Evolutionary conservation across 225 moss, liverwort and hornwort species (phyloP).

Genomic region (Asterella californica): DNA sequence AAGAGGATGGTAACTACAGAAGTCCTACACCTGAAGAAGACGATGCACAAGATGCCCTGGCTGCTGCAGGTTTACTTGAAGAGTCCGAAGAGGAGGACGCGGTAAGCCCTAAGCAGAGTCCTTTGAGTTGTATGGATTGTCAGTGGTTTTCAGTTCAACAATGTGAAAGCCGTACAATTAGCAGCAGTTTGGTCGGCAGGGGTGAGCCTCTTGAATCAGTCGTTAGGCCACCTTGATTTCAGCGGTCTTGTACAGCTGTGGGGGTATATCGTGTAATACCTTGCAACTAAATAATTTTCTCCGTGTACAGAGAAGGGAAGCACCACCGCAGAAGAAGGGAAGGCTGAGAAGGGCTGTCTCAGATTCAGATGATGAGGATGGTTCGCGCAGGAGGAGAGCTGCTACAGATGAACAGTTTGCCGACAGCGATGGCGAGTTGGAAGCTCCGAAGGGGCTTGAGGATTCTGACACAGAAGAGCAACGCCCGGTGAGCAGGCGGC

Average conservation of each 20-base stretch:
- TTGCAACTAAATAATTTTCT: background rate
- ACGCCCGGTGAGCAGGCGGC: conserved; percentile 23
- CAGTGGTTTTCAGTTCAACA: too few species aligned
- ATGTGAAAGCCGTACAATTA: background rate
- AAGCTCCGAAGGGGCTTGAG: conserved; percentile 28
- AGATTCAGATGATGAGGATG: conserved; percentile 38
- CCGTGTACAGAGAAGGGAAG: conserved; percentile 19
- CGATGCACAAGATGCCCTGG: conserved; percentile 46
- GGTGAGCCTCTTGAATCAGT: background rate
- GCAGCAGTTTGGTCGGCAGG: background rate
- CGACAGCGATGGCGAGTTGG: conserved; percentile 36
- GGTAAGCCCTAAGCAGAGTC: conserved; percentile 22
- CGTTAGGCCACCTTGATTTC: background rate
- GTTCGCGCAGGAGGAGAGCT: conserved; percentile 24
- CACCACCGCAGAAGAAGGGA: conserved; percentile 39
- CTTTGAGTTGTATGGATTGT: background rate
- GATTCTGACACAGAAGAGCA: conserved; percentile 42
- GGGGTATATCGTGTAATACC: background rate
- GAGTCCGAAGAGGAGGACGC: conserved; percentile 56
- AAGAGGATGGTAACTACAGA: conserved; percentile 49
- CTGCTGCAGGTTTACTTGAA: conserved; percentile 39
- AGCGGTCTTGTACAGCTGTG: background rate
- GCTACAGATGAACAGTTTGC: conserved; percentile 17
- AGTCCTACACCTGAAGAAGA: conserved; percentile 52
- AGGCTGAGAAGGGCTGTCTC: conserved; percentile 32